Conservation (phyloP, 345 rosid genomes). For the Boechera stricta region DNA sequence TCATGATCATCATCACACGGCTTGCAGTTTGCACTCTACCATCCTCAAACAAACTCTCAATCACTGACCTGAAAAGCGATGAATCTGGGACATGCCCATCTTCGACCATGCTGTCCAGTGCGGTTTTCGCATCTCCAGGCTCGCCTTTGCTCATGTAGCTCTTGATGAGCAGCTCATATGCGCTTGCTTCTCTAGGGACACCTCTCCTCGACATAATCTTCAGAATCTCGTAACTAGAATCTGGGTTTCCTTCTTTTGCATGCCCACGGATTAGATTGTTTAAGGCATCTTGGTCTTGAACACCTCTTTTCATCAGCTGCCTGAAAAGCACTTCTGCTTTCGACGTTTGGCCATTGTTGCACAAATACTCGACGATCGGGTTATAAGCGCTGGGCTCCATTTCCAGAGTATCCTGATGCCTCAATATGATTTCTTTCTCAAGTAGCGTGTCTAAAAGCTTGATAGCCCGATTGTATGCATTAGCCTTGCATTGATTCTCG, state of each 20-base stretch:
- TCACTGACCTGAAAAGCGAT: conserved; percentile 72
- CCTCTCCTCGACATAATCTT: conserved; percentile 86
- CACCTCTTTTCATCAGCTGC: conserved; percentile 89
- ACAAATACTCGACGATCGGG: conserved; percentile 68
- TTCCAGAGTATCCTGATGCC: conserved; percentile 68
- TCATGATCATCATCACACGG: conserved; percentile 86
- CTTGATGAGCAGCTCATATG: conserved; percentile 74
- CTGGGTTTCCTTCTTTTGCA: conserved; percentile 84
- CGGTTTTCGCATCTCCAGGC: conserved; percentile 87
- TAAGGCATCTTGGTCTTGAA: conserved; percentile 69
- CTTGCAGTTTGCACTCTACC: conserved; percentile 93
- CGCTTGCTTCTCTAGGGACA: conserved; percentile 69
- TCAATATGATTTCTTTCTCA: conserved; percentile 78
- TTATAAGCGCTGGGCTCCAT: conserved; percentile 72
- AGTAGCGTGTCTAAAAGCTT: conserved; percentile 75
- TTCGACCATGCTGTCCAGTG: conserved; percentile 86
- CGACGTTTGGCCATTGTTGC: conserved; percentile 68
- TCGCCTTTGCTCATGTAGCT: conserved; percentile 93
- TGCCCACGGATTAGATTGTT: conserved; percentile 78
- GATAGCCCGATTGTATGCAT: conserved; percentile 64
- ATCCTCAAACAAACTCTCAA: conserved; percentile 85
- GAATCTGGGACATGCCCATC: conserved; percentile 77
- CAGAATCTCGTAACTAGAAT: conserved; percentile 76
- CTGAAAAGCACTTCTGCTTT: conserved; percentile 88
- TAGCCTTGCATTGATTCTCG: conserved; percentile 75